These are phyloP conservation scores for Picea mariana DNA, from an alignment of 83 land plant genomes.

Conservation along the genomic window DNA sequence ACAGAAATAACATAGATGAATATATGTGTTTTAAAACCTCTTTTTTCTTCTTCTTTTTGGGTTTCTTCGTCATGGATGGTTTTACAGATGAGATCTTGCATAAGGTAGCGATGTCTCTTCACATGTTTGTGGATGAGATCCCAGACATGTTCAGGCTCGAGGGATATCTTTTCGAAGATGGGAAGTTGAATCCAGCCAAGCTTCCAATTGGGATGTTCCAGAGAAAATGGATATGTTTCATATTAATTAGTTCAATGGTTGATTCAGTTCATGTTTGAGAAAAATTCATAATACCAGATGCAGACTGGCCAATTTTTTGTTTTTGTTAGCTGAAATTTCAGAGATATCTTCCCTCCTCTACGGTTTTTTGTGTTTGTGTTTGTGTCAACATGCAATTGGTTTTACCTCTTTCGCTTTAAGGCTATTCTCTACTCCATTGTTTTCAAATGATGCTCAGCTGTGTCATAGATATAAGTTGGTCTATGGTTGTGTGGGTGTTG, in stretches of 20 bases:
- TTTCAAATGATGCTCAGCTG: too few relatives aligned
- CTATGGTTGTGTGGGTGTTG: too few relatives aligned
- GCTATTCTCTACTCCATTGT: too few relatives aligned
- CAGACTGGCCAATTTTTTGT: background rate
- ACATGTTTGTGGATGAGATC: constrained; percentile 38
- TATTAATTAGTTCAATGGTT: background rate
- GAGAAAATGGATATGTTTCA: constrained; percentile 29
- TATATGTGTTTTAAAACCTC: too few relatives aligned
- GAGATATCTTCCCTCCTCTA: constrained; percentile 64
- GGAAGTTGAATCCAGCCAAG: constrained; percentile 1
- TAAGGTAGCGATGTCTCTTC: background rate
- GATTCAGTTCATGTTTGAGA: too few relatives aligned
- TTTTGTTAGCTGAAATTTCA: constrained; percentile 68
- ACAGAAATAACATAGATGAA: too few relatives aligned
- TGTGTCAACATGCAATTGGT: too few relatives aligned
- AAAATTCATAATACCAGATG: background rate
- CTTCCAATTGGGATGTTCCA: constrained; percentile 37
- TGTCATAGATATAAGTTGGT: too few relatives aligned
- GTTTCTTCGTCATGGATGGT: too few relatives aligned
- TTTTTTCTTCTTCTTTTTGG: too few relatives aligned
- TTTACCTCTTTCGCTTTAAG: too few relatives aligned
- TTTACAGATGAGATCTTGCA: background rate
- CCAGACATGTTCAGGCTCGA: constrained; percentile 32
- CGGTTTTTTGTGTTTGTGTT: constrained; percentile 30
- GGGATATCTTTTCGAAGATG: constrained; percentile 12